phyloP scores from a whole-genome alignment of 257 asterid species.

The Schizonepeta tenuifolia region DNA sequence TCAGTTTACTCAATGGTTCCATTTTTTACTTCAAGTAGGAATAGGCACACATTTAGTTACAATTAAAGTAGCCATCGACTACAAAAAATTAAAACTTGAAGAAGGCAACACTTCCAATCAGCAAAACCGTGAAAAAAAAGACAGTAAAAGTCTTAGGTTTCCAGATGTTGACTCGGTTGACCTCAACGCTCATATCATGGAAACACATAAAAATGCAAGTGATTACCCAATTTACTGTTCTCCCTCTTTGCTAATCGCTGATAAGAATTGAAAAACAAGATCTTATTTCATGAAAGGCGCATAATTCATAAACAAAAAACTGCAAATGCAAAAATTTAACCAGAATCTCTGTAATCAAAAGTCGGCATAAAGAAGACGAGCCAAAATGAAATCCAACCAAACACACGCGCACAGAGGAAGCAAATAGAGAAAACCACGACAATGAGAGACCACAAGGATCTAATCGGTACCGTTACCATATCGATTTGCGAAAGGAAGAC shows the following conservation, averaged over 20 bases:
- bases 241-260: neutral
- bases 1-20: neutral
- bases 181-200: constrained; percentile 19
- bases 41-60: neutral
- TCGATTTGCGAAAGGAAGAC: constrained; percentile 29
- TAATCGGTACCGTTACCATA: constrained; percentile 31
- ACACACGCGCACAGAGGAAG: neutral
- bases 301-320: neutral
- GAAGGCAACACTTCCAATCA: neutral
- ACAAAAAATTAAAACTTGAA: neutral
- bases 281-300: constrained; percentile 13
- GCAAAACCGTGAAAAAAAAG: neutral
- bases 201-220: constrained; percentile 11
- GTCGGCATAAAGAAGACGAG: neutral
- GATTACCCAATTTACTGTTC: neutral
- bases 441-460: neutral
- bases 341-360: neutral
- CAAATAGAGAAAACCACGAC: constrained; percentile 17
- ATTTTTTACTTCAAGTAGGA: constrained; percentile 16
- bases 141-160: constrained; percentile 3
- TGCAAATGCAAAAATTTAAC: neutral
- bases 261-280: neutral
- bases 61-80: constrained; percentile 4
- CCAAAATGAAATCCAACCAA: constrained; percentile 1
- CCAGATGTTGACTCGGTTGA: constrained; percentile 37